Conservation (phyloP, 805 yeast genomes). For the Hanseniaspora clermontiae region DNA sequence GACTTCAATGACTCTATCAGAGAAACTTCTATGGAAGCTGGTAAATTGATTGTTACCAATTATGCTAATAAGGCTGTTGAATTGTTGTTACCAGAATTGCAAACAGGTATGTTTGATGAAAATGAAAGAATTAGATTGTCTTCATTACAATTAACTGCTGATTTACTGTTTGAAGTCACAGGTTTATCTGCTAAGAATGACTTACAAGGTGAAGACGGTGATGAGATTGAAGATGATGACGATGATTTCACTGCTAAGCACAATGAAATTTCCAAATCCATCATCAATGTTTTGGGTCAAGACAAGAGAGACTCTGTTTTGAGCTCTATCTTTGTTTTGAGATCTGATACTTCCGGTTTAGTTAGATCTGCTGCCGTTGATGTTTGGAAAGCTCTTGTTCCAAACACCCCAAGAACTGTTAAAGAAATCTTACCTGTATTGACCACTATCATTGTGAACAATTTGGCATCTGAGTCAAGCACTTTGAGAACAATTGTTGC, state of each 20-base stretch:
- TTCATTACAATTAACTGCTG: constrained; percentile 92
- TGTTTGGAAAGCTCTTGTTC: constrained; percentile 92
- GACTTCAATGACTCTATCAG: constrained; percentile 77
- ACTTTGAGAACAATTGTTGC: constrained; percentile 80
- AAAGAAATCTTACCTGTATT: constrained; percentile 82
- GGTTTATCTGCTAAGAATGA: constrained; percentile 76
- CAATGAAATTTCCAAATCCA: constrained; percentile 46
- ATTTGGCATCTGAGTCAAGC: constrained; percentile 72
- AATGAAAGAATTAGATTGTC: constrained; percentile 81
- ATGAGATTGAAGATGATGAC: constrained; percentile 27
- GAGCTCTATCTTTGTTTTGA: constrained; percentile 79
- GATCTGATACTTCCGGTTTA: constrained; percentile 77
- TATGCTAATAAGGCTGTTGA: constrained; percentile 90
- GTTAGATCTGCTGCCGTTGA: constrained; percentile 86
- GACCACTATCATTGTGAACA: constrained; percentile 63
- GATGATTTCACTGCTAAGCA: constrained; percentile 32
- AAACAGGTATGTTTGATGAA: constrained; percentile 70
- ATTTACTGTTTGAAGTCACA: constrained; percentile 80
- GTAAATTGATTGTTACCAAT: constrained; percentile 78
- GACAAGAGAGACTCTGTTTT: constrained; percentile 80
- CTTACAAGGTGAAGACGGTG: constrained; percentile 45
- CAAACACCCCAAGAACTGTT: constrained; percentile 88
- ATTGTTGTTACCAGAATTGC: constrained; percentile 83
- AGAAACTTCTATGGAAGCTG: constrained; percentile 83
- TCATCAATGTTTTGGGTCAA: constrained; percentile 68